A percentile compares a stretch with the other conserved stretches of the same genome.
These are phyloP conservation scores for Plenodomus tracheiphilus DNA, from an alignment of 2,329 filamentous ascomycete species.

Conservation along the genomic window DNA sequence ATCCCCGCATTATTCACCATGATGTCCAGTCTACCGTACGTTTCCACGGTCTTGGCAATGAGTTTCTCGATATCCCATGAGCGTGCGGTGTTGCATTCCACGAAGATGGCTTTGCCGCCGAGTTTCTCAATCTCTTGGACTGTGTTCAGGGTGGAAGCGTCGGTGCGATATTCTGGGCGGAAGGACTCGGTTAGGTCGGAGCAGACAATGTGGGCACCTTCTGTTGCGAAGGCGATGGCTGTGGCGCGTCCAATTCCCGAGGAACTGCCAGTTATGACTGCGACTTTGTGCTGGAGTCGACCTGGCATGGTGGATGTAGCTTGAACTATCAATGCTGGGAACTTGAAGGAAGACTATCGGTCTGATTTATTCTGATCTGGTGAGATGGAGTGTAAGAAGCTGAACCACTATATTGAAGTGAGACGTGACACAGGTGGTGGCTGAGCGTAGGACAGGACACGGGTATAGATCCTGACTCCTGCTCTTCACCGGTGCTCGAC, in stretches of 20 bases:
- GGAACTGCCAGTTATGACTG: constrained; percentile 41
- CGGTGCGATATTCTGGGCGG: constrained; percentile 17
- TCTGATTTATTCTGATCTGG: too few species aligned
- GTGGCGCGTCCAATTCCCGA: constrained; percentile 42
- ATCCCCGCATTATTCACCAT: constrained; percentile 54
- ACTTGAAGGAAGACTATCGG: too few species aligned
- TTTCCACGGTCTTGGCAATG: constrained; percentile 45
- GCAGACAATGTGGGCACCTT: constrained; percentile 39
- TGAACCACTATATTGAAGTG: too few species aligned
- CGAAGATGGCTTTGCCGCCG: constrained; percentile 42
- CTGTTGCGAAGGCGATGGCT: constrained; percentile 33
- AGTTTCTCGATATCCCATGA: constrained; percentile 47
- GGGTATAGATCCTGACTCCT: background rate
- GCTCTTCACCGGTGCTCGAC: too few species aligned
- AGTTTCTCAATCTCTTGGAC: constrained; percentile 35
- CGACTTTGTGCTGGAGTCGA: constrained; percentile 34
- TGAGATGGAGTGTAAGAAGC: too few species aligned
- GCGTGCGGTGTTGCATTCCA: constrained; percentile 49
- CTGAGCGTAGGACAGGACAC: background rate
- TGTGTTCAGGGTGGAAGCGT: constrained; percentile 23
- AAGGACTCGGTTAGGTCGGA: constrained; percentile 32
- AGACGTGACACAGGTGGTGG: background rate
- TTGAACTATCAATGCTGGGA: background rate
- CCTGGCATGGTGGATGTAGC: constrained; percentile 15
- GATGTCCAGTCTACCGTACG: constrained; percentile 57